Percentiles rank a stretch among this genome's conserved stretches.
Conservation (phyloP, 805 yeast species). For the Saccharomycopsis capsularis region DNA sequence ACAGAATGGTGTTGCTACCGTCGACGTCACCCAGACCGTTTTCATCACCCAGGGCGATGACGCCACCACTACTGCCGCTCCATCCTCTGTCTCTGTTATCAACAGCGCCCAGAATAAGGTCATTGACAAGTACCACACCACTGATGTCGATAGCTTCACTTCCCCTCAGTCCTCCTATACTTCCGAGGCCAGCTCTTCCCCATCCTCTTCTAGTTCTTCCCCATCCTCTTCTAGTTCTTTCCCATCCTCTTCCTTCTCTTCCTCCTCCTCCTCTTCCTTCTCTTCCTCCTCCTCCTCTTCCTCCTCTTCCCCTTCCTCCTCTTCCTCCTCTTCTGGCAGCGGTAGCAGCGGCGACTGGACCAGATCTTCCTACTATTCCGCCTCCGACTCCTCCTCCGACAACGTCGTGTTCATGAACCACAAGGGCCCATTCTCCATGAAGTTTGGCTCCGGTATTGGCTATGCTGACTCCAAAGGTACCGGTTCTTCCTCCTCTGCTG, state of each 20-base stretch:
- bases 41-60: slow-evolving; percentile 55
- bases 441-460: slow-evolving; percentile 90
- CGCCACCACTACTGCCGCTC: slow-evolving; percentile 27
- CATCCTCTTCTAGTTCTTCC: too few relatives aligned
- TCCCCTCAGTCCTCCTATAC: too few relatives aligned
- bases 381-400: slow-evolving; percentile 52
- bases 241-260: slow-evolving; percentile 22
- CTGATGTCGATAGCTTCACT: slow-evolving; percentile 18
- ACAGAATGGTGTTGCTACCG: slow-evolving; percentile 53
- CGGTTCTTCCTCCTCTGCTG: slow-evolving; percentile 62
- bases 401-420: slow-evolving; percentile 77
- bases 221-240: slow-evolving; percentile 3
- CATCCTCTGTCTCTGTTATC: slow-evolving; percentile 24
- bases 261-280: slow-evolving; percentile 25
- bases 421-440: slow-evolving; percentile 75
- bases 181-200: too few relatives aligned
- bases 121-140: slow-evolving; percentile 23
- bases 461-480: slow-evolving; percentile 74
- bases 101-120: slow-evolving; percentile 12
- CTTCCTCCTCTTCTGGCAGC: slow-evolving; percentile 24
- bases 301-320: slow-evolving; percentile 21
- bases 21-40: slow-evolving; percentile 74
- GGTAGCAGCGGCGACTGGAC: slow-evolving; percentile 54
- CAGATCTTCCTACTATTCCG: slow-evolving; percentile 64
- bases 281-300: slow-evolving; percentile 25